These are phyloP conservation scores for Chrysophaeum taylorii DNA, from an alignment of 352 stramenopile species.

Conservation along the genomic window DNA sequence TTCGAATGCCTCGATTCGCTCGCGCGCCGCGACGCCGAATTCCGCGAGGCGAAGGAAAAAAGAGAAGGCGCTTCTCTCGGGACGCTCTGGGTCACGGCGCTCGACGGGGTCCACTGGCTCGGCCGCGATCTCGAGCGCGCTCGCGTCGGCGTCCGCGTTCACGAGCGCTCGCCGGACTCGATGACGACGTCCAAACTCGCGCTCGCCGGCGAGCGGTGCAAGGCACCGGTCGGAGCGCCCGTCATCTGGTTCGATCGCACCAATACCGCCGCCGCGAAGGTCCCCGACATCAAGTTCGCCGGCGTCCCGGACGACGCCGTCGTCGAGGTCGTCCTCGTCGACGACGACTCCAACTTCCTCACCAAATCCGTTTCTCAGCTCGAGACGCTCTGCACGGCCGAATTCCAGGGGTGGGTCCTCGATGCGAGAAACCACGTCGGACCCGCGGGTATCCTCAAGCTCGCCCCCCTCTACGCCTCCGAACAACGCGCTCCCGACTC, in stretches of 20 bases:
- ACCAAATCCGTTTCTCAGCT: too few relatives aligned
- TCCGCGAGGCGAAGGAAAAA: too few relatives aligned
- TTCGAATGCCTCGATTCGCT: constrained; percentile 74
- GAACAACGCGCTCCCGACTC: too few relatives aligned
- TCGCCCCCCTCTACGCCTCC: not conserved
- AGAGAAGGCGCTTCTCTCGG: too few relatives aligned
- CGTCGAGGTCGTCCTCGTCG: not conserved
- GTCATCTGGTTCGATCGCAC: not conserved
- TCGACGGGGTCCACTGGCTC: constrained; percentile 13
- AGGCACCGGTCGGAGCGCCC: not conserved
- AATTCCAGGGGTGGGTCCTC: not conserved
- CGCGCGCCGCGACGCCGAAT: constrained; percentile 40
- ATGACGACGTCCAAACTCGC: not conserved
- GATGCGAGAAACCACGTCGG: not conserved
- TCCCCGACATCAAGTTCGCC: not conserved
- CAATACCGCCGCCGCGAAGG: not conserved
- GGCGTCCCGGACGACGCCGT: not conserved
- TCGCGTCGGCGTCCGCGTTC: not conserved
- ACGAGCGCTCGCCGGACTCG: not conserved
- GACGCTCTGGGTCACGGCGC: not conserved
- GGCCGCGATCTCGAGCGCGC: too few relatives aligned
- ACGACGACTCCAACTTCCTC: too few relatives aligned
- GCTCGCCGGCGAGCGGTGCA: not conserved
- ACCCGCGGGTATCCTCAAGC: not conserved
- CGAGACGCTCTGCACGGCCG: too few relatives aligned